A percentile compares a stretch with the other conserved stretches of the same genome.
phyloP scores from a whole-genome alignment of 768 basidiomycete species.

The Pleurotus tuber-regium region DNA sequence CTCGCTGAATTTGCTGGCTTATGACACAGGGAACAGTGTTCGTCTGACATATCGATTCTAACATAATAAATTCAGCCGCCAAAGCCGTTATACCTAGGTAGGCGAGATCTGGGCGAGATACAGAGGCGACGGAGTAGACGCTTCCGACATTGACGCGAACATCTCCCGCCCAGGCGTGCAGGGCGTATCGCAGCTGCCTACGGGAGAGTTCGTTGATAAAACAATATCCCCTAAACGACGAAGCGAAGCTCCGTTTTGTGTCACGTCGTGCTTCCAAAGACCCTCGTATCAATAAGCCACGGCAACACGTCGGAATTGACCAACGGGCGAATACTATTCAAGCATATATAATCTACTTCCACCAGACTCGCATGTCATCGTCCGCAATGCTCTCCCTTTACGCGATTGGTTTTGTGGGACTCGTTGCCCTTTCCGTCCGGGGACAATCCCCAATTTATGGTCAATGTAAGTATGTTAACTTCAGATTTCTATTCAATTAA shows the following conservation, averaged over 20 bases:
- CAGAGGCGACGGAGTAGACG: too few species aligned
- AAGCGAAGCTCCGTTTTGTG: not conserved
- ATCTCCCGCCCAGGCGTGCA: conserved; percentile 18
- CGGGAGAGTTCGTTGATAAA: conserved; percentile 4
- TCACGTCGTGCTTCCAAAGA: conserved; percentile 10
- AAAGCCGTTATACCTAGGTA: not conserved
- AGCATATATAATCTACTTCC: too few species aligned
- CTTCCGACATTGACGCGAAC: conserved; percentile 30
- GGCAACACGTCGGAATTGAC: conserved; percentile 6
- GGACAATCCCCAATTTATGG: conserved; percentile 7
- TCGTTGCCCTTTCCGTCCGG: conserved; percentile 6
- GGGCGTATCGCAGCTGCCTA: conserved; percentile 5
- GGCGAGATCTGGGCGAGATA: not conserved
- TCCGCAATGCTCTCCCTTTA: not conserved
- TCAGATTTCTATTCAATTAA: not conserved
- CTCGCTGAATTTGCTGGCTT: conserved; percentile 9
- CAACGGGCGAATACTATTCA: too few species aligned
- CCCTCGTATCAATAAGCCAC: conserved; percentile 3
- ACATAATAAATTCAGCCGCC: not conserved
- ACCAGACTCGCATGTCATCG: not conserved
- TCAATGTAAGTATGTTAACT: conserved; percentile 10
- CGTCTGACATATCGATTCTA: not conserved
- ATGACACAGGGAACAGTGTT: not conserved
- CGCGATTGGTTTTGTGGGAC: conserved; percentile 8
- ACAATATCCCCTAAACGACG: not conserved